Evolutionary conservation across 768 basidiomycete species (phyloP), one percentile per base, ranked within the genome.

Genomic region (Auriculariales sp.): DNA sequence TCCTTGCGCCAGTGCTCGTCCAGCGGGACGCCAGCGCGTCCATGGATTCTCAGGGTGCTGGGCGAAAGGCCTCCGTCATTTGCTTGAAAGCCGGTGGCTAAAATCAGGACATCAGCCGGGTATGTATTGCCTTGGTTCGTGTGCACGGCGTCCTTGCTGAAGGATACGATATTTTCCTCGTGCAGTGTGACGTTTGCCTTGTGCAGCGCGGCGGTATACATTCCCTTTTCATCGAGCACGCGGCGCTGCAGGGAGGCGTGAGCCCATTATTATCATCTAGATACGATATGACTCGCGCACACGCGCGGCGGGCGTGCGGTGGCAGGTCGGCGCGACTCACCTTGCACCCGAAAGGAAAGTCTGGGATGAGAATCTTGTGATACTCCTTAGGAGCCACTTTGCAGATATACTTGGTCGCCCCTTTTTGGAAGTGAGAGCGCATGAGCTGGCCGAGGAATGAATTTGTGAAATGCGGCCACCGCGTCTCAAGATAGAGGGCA

Each of bases 321-420:
- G 12, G 14, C 25, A 17, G 1, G 9, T 45, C 52, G 10, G 10
- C 12, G 19, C 12, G n/a, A 28, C 28, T 2, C 4, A 24, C 17
- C 50, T 59, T 60, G 45, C 56, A 58, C 2, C 42, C 56, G 6
- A 60, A 36, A 28, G 53, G 52, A 44, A 54, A 61, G 24, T 57
- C 52, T 4, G 59, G 55, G 12, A 49, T 46, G 29, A 61, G 49
- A 2, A 46, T 46, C 12, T 59, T 46, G 46, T 53, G 54, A 52
- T 60, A 60, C 33, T 60, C 53, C 46, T 54, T 27, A 2, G 57
- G 57, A 22, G 58, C 58, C 2, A 12, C 39, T 11, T 49, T 46
- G 2, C 31, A 24, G 17, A 57, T 53, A 49, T 42, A 56, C 50
- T 49, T 33, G n/a, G n/a, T 36, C n/a, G 6, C 15, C n/a, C 6